A percentile compares a stretch with the other conserved stretches of the same genome.
phyloP scores from a whole-genome alignment of 2,329 filamentous ascomycete species.

The Xylaria hypoxylon region DNA sequence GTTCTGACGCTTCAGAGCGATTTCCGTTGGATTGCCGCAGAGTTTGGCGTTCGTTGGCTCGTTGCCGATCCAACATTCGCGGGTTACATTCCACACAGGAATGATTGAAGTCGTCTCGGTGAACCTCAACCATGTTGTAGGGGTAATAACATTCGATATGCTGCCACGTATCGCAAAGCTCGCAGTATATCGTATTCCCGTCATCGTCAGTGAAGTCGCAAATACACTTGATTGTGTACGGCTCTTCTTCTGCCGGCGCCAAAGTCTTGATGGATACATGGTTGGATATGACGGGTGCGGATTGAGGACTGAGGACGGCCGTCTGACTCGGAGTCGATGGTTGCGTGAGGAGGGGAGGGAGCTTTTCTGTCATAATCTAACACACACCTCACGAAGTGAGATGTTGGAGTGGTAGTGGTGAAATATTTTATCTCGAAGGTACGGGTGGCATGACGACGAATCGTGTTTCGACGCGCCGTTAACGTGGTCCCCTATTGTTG shows the following conservation, averaged over 20 bases:
- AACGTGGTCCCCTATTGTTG: conserved; percentile 31
- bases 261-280: conserved; percentile 62
- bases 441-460: conserved; percentile 70
- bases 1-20: conserved; percentile 66
- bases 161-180: conserved; percentile 96
- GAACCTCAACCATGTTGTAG: conserved; percentile 75
- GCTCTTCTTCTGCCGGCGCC: conserved; percentile 75
- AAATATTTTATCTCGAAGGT: conserved; percentile 61
- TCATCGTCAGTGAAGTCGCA: conserved; percentile 95
- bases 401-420: conserved; percentile 44
- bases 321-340: conserved; percentile 67
- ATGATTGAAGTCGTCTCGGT: conserved; percentile 80
- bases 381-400: conserved; percentile 58
- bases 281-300: conserved; percentile 54
- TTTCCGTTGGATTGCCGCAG: conserved; percentile 64
- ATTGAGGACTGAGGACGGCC: conserved; percentile 55
- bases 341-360: conserved; percentile 65
- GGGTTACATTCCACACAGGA: conserved; percentile 91
- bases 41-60: conserved; percentile 79
- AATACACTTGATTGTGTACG: conserved; percentile 97
- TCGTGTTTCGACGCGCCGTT: conserved; percentile 56
- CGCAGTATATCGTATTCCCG: conserved; percentile 96
- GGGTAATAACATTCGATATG: conserved; percentile 97
- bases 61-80: conserved; percentile 76
- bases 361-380: conserved; percentile 73